Evolutionary conservation across 495 filamentous ascomycete genomes (phyloP), one percentile per base, ranked within the genome.

Genomic region (Neurospora tetrasperma): DNA sequence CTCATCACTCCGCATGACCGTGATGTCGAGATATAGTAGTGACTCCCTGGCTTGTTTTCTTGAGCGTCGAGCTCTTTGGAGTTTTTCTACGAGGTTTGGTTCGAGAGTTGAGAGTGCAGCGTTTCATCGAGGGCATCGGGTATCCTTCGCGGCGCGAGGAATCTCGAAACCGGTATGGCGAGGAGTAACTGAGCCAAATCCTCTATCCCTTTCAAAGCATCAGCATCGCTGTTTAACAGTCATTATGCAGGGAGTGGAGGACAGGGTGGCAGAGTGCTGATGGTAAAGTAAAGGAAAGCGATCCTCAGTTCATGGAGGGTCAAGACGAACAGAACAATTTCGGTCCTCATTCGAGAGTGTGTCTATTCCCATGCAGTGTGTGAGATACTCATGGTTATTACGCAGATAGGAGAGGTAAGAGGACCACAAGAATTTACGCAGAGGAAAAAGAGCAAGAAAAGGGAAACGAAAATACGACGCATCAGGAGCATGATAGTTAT

Each of bases 1-100:
- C 1, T 2, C 4, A 1, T 12, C 0, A 1, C 12, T 4, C 0
- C 46, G n/a, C 4, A 1, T 4, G 4, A 23, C 5, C 46, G n/a
- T 23, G 8, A 46, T 46, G 8, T 46, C 18, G 18, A 46, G 18
- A 46, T 20, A 18, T 46, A 3, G 18, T 1, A 20, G 43, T 46
- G 20, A 23, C 46, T n/a, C 20, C 10, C 12, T 54, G n/a, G 4
- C 4, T 10, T 23, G 46, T 54, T n/a, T 23, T 48, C 4, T 54
- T 54, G 4, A 23, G 4, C n/a, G 10, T 23, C n/a, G 20, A 23
- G 46, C 10, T 54, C 4, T 12, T 10, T 2, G 5, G 46, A 54
- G 10, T 54, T 12, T 54, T 6, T 5, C 9, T 12, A 54, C 20
- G 18, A 12, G n/a, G 4, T 54, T 9, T 5, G 9, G 10, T 54